Conservation (phyloP, 495 filamentous ascomycete species). For the Neurospora africana region DNA sequence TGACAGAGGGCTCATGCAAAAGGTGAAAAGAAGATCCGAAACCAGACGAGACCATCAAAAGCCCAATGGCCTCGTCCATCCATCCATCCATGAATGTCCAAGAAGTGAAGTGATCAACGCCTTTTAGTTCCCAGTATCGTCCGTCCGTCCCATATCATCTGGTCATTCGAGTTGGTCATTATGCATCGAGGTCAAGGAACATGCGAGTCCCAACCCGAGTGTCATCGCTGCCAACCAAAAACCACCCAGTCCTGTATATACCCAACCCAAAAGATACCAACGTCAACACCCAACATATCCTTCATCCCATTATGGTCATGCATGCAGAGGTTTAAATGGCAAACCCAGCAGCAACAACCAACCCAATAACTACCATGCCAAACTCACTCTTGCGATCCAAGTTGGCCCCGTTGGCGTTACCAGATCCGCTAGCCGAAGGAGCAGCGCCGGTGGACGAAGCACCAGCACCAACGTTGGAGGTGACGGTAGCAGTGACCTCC, state of each 20-base stretch:
- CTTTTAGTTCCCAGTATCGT: not conserved
- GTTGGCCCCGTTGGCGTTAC: not conserved
- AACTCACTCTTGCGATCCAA: slow-evolving; percentile 4
- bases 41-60: not conserved
- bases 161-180: not conserved
- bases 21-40: not conserved
- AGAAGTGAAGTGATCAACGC: not conserved
- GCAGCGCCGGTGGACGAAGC: not conserved
- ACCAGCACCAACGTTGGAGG: not conserved
- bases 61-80: not conserved
- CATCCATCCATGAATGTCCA: not conserved
- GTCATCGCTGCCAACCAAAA: not conserved
- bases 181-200: not conserved
- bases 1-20: not conserved
- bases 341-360: slow-evolving; percentile 24
- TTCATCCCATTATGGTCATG: not conserved
- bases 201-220: not conserved
- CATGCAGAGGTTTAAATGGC: slow-evolving; percentile 18
- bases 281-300: not conserved
- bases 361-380: slow-evolving; percentile 13
- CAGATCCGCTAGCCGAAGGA: not conserved
- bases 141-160: not conserved
- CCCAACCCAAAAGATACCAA: not conserved
- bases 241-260: not conserved
- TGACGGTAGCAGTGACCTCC: not conserved